Conservation (phyloP, 345 rosid genomes). For the Acer campestre region DNA sequence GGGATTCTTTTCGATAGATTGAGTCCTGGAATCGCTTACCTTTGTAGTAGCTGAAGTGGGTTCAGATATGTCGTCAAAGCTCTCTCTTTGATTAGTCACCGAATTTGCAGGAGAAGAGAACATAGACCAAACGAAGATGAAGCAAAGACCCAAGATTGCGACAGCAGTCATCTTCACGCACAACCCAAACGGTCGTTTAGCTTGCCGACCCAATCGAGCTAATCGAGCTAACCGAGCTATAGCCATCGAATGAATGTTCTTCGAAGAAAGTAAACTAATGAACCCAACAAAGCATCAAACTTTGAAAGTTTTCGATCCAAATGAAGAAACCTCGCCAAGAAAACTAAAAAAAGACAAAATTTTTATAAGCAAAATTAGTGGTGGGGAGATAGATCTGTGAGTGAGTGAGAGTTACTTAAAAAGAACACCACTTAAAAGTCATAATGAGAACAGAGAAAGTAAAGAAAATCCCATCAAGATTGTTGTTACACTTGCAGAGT, state of each 20-base stretch:
- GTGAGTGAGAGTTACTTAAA: not conserved
- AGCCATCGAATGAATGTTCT: constrained; percentile 43
- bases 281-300: constrained; percentile 8
- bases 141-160: constrained; percentile 80
- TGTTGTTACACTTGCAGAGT: not conserved
- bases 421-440: constrained; percentile 10
- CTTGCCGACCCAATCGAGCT: constrained; percentile 69
- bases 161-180: constrained; percentile 71
- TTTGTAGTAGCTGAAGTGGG: constrained; percentile 56
- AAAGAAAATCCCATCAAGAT: constrained; percentile 1
- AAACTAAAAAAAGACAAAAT: too few relatives aligned
- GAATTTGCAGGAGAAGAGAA: constrained; percentile 71
- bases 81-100: constrained; percentile 65
- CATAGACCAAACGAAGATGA: constrained; percentile 77
- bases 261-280: not conserved
- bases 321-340: constrained; percentile 2
- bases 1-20: constrained; percentile 25
- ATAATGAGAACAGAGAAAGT: constrained; percentile 4
- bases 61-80: constrained; percentile 88
- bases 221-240: constrained; percentile 68
- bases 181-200: constrained; percentile 73
- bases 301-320: not conserved
- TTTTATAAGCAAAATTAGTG: not conserved
- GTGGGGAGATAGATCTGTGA: constrained; percentile 10
- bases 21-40: constrained; percentile 21